Evolutionary conservation across 2,329 filamentous ascomycete genomes (phyloP).

Genomic region (Claviceps capensis): DNA sequence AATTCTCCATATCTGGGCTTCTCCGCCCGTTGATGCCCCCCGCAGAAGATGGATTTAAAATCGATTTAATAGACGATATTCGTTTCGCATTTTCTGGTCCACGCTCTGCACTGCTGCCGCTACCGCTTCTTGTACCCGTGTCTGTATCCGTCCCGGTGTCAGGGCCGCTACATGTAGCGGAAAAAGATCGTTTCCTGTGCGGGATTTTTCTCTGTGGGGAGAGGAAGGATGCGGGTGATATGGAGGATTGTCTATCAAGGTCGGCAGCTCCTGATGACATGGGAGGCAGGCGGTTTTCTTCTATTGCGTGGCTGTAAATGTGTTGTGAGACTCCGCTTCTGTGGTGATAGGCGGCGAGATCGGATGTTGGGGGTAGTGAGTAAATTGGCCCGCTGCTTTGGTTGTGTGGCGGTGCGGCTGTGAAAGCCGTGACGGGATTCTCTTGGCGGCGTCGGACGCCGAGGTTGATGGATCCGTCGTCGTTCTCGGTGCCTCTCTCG

Average conservation of each 20-base stretch:
- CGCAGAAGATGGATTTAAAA: conserved; percentile 46
- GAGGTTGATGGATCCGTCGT: conserved; percentile 51
- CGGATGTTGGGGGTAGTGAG: conserved; percentile 26
- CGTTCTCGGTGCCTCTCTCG: conserved; percentile 44
- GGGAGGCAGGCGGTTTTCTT: conserved; percentile 47
- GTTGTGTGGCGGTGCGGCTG: conserved; percentile 28
- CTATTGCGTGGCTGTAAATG: conserved; percentile 27
- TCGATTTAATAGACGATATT: conserved; percentile 62
- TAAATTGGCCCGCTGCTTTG: conserved; percentile 30
- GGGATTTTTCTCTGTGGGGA: conserved; percentile 28
- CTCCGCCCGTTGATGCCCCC: conserved; percentile 15
- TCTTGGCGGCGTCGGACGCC: conserved; percentile 38
- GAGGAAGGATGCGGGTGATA: conserved; percentile 47
- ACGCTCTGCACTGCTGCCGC: conserved; percentile 29
- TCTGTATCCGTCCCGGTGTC: conserved; percentile 16
- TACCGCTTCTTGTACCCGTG: conserved; percentile 21
- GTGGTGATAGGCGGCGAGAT: conserved; percentile 39
- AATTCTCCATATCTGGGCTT: conserved; percentile 24
- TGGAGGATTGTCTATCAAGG: conserved; percentile 39
- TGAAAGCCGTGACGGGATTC: conserved; percentile 27
- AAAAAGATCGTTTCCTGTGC: conserved; percentile 51
- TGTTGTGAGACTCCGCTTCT: conserved; percentile 25
- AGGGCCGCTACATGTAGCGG: conserved; percentile 41
- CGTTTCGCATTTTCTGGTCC: conserved; percentile 41
- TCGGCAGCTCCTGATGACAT: conserved; percentile 28